phyloP scores from a whole-genome alignment of 2,329 filamentous ascomycete genomes.

The Waltergamsia citrina region DNA sequence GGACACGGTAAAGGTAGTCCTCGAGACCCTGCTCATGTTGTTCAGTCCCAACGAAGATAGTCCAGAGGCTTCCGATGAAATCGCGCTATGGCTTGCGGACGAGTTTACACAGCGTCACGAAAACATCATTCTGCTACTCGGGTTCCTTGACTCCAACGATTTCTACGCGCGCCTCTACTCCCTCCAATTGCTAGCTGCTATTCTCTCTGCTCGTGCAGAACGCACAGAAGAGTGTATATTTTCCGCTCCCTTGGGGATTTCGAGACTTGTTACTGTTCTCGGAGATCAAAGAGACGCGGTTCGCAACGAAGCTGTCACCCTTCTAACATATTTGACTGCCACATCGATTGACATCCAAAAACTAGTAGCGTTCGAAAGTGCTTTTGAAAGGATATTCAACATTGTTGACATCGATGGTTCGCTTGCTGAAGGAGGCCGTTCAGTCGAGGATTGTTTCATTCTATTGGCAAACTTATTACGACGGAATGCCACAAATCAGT shows the following conservation, averaged over 20 bases:
- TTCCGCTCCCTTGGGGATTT: constrained; percentile 78
- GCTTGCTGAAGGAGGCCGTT: constrained; percentile 70
- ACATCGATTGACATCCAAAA: constrained; percentile 86
- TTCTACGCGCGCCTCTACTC: constrained; percentile 90
- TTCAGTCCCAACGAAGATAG: constrained; percentile 66
- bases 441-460: constrained; percentile 88
- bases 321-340: constrained; percentile 82
- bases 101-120: constrained; percentile 97
- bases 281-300: constrained; percentile 82
- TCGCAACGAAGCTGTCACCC: constrained; percentile 76
- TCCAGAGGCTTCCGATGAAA: constrained; percentile 91
- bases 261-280: constrained; percentile 72
- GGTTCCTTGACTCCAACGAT: constrained; percentile 77
- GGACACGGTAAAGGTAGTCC: constrained; percentile 87
- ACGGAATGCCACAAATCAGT: constrained; percentile 85
- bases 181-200: constrained; percentile 78
- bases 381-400: constrained; percentile 77
- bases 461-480: constrained; percentile 81
- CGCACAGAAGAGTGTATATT: constrained; percentile 92
- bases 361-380: constrained; percentile 88
- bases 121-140: constrained; percentile 84
- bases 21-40: constrained; percentile 92
- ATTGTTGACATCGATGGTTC: constrained; percentile 78
- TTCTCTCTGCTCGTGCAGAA: constrained; percentile 76
- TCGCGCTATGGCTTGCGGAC: constrained; percentile 90